Evolutionary conservation across 1,284 basidiomycete species (phyloP).

Genomic region (Irpex rosettiformis): DNA sequence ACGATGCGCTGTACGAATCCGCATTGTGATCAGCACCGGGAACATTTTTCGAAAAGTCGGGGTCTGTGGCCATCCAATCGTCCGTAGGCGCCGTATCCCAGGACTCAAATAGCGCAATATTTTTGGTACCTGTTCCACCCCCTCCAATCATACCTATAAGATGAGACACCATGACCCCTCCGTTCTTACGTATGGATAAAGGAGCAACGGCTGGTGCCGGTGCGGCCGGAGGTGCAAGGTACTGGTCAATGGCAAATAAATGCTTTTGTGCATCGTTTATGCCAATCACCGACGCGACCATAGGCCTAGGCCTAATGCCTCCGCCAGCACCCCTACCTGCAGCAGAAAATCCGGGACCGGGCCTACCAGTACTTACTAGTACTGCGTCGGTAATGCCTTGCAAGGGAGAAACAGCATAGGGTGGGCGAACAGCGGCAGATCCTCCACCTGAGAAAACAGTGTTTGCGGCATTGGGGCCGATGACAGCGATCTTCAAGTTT

Average conservation of each 20-base stretch:
- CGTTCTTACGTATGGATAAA: too few relatives aligned
- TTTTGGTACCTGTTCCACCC: too few relatives aligned
- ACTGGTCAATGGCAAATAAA: conserved; percentile 28
- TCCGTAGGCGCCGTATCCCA: conserved; percentile 54
- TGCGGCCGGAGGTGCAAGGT: too few relatives aligned
- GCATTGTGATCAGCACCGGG: conserved; percentile 55
- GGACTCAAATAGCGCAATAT: conserved; percentile 42
- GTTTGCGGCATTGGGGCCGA: conserved; percentile 70
- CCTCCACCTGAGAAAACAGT: conserved; percentile 69
- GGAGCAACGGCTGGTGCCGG: too few relatives aligned
- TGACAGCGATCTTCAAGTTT: conserved; percentile 66
- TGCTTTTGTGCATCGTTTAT: conserved; percentile 38
- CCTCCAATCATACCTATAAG: too few relatives aligned
- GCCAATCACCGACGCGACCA: too few relatives aligned
- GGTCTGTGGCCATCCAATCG: conserved; percentile 46
- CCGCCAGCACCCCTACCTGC: too few relatives aligned
- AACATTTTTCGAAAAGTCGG: conserved; percentile 40
- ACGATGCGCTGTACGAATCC: conserved; percentile 33
- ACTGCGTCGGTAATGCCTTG: conserved; percentile 58
- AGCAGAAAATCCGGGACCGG: too few relatives aligned
- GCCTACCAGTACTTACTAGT: too few relatives aligned
- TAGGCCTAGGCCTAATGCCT: too few relatives aligned
- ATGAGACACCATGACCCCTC: too few relatives aligned
- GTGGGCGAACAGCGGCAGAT: conserved; percentile 65
- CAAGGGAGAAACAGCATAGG: conserved; percentile 65